Base-by-base conservation (phyloP, 2,329 filamentous ascomycete genomes). In the Fusarium sp. region DNA sequence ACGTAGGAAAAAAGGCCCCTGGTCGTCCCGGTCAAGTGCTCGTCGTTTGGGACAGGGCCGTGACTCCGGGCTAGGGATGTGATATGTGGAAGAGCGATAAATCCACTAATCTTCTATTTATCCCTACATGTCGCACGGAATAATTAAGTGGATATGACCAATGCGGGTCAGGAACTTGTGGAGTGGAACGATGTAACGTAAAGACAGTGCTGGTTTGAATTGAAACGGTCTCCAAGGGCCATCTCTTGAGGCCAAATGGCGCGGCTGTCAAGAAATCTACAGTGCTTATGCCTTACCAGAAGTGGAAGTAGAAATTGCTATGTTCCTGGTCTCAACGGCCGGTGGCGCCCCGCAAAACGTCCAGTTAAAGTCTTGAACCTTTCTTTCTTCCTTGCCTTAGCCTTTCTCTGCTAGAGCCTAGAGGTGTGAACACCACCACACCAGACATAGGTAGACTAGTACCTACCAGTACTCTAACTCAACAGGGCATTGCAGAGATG, bases 81-180 rank as follows among this genome's bases (percentile, higher is more conserved):
- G 41, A 51, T 64, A 65, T 69, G 62, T 59, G 63, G 53, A 64
- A 62, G 41, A 32, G 41, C 43, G 27, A 62, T 27, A 46, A 56
- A 56, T 56, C 55, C 55, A 58, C 57, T 62, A 51, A 48, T 56
- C 30, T 53, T 45, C 61, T 69, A 57, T 58, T 62, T 47, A 59
- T 65, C 60, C 62, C 56, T 56, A 43, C 65, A 37, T 41, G 41
- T 48, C 27, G 41, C 49, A 69, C 61, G 61, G 65, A 70, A 65
- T 52, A 57, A 69, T 54, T 66, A 48, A 69, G 52, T 62, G 46
- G 66, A 33, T 30, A 52, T 41, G 41, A 44, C 43, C 22, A 22
- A 54, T 43, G 62, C 57, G 67, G 65, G 67, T 27, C 41, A 71
- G 59, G 67, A 73, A 69, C 69, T 70, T 72, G 71, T 62, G 71